Evolutionary conservation across 164 flowering plant genomes (phyloP).

Genomic region (Aristolochia fimbriata): DNA sequence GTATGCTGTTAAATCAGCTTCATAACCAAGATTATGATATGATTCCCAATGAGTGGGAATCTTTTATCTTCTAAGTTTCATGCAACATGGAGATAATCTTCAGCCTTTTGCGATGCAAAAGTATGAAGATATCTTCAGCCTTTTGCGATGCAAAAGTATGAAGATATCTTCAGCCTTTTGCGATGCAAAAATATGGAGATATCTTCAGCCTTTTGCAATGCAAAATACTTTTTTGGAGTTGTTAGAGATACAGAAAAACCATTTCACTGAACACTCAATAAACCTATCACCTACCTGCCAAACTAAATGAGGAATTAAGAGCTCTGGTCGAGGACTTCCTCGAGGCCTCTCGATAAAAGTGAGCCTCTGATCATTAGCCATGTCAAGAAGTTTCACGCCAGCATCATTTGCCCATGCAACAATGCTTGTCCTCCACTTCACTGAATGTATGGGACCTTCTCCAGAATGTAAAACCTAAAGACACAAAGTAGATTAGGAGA

Average conservation of each 20-base stretch:
- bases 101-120: no score
- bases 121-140: not conserved
- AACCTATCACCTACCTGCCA: constrained; percentile 75
- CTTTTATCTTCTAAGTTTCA: no score
- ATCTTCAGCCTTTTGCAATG: not conserved
- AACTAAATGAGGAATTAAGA: constrained; percentile 84
- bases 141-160: not conserved
- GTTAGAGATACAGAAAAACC: not conserved
- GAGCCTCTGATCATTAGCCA: constrained; percentile 82
- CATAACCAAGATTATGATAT: no score
- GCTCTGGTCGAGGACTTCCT: constrained; percentile 87
- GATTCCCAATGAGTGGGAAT: no score
- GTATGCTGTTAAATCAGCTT: no score
- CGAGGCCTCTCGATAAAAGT: constrained; percentile 95
- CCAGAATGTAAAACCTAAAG: constrained; percentile 89
- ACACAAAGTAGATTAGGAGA: not conserved
- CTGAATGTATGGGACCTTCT: constrained; percentile 96
- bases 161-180: not conserved
- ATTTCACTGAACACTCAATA: not conserved
- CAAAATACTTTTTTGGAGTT: not conserved
- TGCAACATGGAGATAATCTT: no score
- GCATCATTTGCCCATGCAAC: constrained; percentile 99
- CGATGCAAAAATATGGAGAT: not conserved
- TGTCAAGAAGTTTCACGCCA: constrained; percentile 93
- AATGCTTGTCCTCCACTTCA: constrained; percentile 89